phyloP scores from a whole-genome alignment of 371 early-diverging fungal genomes.

The Rhizopus arrhizus region DNA sequence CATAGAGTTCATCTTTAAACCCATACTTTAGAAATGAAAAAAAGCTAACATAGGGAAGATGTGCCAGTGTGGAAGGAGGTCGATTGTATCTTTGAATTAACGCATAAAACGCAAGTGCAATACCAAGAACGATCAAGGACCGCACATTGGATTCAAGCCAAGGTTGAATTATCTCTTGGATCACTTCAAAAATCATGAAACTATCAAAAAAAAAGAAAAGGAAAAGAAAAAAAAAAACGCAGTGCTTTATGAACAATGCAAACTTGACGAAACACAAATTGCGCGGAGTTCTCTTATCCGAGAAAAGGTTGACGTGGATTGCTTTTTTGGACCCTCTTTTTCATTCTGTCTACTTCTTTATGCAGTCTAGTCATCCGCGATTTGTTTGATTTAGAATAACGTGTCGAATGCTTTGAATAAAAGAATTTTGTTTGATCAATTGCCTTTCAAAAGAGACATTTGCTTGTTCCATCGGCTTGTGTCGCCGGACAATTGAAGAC shows the following conservation, averaged over 20 bases:
- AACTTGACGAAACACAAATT: neutral
- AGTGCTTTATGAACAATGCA: neutral
- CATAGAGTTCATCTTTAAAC: conserved; percentile 13
- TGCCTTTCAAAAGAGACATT: too few relatives aligned
- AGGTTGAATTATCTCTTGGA: neutral
- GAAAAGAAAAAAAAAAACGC: neutral
- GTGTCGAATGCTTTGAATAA: too few relatives aligned
- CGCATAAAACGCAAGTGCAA: conserved; percentile 1
- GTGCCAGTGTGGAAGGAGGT: conserved; percentile 13
- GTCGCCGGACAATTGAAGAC: too few relatives aligned
- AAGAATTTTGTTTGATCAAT: too few relatives aligned
- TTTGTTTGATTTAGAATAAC: too few relatives aligned
- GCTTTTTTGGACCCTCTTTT: too few relatives aligned
- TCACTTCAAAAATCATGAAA: neutral
- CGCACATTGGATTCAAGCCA: conserved; percentile 3
- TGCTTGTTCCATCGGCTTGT: too few relatives aligned
- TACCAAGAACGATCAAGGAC: neutral
- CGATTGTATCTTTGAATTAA: conserved; percentile 12
- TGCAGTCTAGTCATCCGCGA: too few relatives aligned
- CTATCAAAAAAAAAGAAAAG: too few relatives aligned
- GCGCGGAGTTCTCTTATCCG: neutral
- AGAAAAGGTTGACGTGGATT: neutral
- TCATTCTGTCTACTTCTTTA: too few relatives aligned
- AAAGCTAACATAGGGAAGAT: conserved; percentile 9
- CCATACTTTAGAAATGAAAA: conserved; percentile 13